A percentile compares a stretch with the other conserved stretches of the same genome.
These are phyloP conservation scores for Chalaropsis ovoidea DNA, from an alignment of 2,329 filamentous ascomycete species.

Conservation along the genomic window DNA sequence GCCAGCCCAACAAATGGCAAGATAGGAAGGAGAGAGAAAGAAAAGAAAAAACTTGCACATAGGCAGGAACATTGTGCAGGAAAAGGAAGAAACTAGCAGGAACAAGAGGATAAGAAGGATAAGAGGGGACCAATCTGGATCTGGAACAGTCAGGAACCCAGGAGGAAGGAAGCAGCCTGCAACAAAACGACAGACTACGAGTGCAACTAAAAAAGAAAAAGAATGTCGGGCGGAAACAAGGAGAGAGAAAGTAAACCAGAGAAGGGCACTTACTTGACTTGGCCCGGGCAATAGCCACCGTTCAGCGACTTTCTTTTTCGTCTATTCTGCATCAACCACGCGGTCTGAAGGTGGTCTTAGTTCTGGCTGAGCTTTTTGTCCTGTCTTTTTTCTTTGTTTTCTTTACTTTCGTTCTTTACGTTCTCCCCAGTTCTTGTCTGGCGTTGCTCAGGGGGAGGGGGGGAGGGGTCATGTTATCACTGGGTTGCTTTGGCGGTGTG, in stretches of 20 bases:
- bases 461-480: neutral
- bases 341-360: neutral
- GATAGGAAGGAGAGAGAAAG: neutral
- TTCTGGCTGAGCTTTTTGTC: neutral
- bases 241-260: neutral
- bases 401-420: neutral
- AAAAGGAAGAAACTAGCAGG: neutral
- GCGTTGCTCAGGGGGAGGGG: neutral
- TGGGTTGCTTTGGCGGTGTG: neutral
- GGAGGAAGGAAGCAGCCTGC: constrained; percentile 11
- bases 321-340: neutral
- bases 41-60: neutral
- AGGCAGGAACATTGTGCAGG: neutral
- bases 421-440: neutral
- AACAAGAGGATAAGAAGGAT: neutral
- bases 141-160: constrained; percentile 4
- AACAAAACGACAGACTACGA: neutral
- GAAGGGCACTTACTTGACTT: neutral
- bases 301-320: neutral
- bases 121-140: neutral
- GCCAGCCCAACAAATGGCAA: neutral
- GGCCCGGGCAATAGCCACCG: neutral
- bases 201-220: neutral
- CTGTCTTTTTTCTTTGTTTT: neutral
- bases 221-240: neutral